These are phyloP conservation scores for Phaeotremella fagi DNA, from an alignment of 768 basidiomycete species.

Conservation along the genomic window DNA sequence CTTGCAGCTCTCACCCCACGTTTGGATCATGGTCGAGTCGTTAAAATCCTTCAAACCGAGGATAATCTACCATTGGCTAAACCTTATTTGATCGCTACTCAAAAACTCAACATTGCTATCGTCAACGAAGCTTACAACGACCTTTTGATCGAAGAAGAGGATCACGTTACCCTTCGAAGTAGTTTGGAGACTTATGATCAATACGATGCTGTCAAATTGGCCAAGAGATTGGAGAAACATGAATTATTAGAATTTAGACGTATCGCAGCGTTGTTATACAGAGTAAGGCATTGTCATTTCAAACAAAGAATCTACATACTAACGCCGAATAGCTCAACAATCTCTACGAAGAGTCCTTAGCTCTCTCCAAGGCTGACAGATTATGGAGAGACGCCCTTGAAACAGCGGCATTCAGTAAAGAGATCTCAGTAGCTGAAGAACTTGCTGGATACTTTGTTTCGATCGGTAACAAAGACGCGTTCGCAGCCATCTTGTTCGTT, in stretches of 20 bases:
- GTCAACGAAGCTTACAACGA: conserved; percentile 98
- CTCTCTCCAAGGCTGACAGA: conserved; percentile 91
- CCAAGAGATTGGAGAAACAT: conserved; percentile 79
- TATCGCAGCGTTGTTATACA: conserved; percentile 90
- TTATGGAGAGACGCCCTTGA: conserved; percentile 94
- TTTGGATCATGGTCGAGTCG: conserved; percentile 91
- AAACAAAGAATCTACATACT: background rate
- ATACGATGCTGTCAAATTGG: conserved; percentile 86
- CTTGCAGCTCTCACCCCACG: conserved; percentile 87
- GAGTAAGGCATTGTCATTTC: conserved; percentile 54
- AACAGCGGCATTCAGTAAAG: conserved; percentile 77
- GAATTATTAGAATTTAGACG: conserved; percentile 91
- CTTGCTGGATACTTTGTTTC: conserved; percentile 93
- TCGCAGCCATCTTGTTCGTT: conserved; percentile 78
- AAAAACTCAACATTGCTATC: conserved; percentile 91
- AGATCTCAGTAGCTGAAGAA: conserved; percentile 90
- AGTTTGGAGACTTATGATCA: conserved; percentile 98
- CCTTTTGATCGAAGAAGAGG: conserved; percentile 97
- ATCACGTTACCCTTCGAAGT: conserved; percentile 94
- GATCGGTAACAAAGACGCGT: conserved; percentile 98
- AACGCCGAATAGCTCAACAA: conserved; percentile 69
- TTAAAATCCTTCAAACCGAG: conserved; percentile 74
- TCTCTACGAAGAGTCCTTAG: conserved; percentile 94
- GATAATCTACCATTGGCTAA: conserved; percentile 94
- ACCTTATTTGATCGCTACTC: conserved; percentile 93